Evolutionary conservation across 192 early-diverging fungal species (phyloP).

Genomic region (Gonapodya sp.): DNA sequence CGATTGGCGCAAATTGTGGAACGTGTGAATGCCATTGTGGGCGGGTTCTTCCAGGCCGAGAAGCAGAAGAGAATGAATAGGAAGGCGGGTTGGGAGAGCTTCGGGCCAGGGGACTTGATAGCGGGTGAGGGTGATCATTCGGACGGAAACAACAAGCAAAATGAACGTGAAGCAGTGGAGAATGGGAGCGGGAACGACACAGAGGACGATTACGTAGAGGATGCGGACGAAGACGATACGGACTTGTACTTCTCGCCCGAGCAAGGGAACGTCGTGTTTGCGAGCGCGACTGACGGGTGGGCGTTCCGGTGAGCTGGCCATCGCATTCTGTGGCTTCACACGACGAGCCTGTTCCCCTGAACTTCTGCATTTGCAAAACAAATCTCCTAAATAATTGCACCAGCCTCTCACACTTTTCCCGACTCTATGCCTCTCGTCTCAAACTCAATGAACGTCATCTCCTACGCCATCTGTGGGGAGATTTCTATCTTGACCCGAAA

Average conservation of each 20-base stretch:
- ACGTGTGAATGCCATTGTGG: constrained; percentile 94
- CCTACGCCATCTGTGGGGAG: constrained; percentile 87
- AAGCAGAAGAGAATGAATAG: constrained; percentile 17
- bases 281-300: constrained; percentile 95
- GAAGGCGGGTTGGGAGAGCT: constrained; percentile 4
- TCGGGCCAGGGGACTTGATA: background rate
- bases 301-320: constrained; percentile 61
- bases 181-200: constrained; percentile 49
- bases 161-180: constrained; percentile 69
- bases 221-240: constrained; percentile 81
- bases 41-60: constrained; percentile 87
- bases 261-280: constrained; percentile 92
- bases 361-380: background rate
- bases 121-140: background rate
- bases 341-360: constrained; percentile 3
- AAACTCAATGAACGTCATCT: constrained; percentile 67
- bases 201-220: constrained; percentile 67
- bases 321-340: background rate
- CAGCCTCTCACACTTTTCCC: constrained; percentile 84
- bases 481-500: constrained; percentile 94
- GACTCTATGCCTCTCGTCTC: constrained; percentile 81
- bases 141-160: constrained; percentile 35
- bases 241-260: constrained; percentile 94
- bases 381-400: too few relatives aligned
- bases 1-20: constrained; percentile 92